These are phyloP conservation scores for Aspergillus clavatus DNA, from an alignment of 2,329 filamentous ascomycete species.

Conservation along the genomic window DNA sequence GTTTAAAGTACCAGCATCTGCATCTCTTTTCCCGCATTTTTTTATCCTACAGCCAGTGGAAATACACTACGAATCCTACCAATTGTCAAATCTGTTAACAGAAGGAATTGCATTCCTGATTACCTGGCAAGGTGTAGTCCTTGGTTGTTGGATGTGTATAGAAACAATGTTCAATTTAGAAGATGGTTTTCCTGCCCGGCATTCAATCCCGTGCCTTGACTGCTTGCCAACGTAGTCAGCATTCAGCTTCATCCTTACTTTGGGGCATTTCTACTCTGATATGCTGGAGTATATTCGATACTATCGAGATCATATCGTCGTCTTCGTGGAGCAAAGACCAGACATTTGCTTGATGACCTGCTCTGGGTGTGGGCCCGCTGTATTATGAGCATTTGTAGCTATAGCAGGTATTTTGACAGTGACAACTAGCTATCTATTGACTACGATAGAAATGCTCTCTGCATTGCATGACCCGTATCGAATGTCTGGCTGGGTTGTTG, in stretches of 20 bases:
- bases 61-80: conserved; percentile 28
- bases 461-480: too few relatives aligned
- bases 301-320: too few relatives aligned
- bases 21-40: conserved; percentile 22
- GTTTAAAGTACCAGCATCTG: conserved; percentile 59
- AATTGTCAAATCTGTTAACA: conserved; percentile 24
- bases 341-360: too few relatives aligned
- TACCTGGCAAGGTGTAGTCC: conserved; percentile 28
- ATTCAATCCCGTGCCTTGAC: conserved; percentile 1
- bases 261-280: too few relatives aligned
- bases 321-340: too few relatives aligned
- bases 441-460: too few relatives aligned
- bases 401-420: too few relatives aligned
- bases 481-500: background rate
- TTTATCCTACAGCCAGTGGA: conserved; percentile 28
- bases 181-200: conserved; percentile 25
- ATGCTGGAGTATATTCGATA: too few relatives aligned
- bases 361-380: too few relatives aligned
- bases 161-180: conserved; percentile 35
- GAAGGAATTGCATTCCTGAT: conserved; percentile 16
- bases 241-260: background rate
- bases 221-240: conserved; percentile 1
- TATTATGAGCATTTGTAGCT: too few relatives aligned
- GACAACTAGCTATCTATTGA: too few relatives aligned
- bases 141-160: conserved; percentile 37